Conservation (phyloP, 108 stramenopile species). For the Nannochloropsis oceanica region DNA sequence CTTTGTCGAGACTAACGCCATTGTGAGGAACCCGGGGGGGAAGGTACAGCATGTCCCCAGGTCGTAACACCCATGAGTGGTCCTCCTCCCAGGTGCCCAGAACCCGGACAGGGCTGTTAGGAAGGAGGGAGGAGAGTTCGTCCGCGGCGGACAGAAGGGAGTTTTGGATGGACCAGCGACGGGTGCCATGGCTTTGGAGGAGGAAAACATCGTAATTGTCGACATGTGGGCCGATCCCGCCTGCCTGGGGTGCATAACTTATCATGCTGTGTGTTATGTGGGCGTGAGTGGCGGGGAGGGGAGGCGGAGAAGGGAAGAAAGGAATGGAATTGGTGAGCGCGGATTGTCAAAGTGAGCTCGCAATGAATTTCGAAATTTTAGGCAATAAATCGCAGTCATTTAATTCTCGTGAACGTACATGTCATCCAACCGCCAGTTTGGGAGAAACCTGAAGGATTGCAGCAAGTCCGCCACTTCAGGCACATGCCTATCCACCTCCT, state of each 20-base stretch:
- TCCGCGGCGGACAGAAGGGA: constrained; percentile 1
- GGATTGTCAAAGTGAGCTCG: too few species aligned
- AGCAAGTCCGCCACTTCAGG: constrained; percentile 25
- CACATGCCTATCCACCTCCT: constrained; percentile 19
- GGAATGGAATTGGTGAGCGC: too few species aligned
- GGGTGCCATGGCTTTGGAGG: constrained; percentile 57
- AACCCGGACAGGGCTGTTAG: constrained; percentile 55
- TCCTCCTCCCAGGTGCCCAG: constrained; percentile 33
- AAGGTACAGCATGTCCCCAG: constrained; percentile 76
- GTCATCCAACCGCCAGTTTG: constrained; percentile 31
- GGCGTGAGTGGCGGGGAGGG: constrained; percentile 42
- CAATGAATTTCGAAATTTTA: too few species aligned
- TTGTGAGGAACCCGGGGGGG: constrained; percentile 75
- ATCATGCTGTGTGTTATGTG: constrained; percentile 55
- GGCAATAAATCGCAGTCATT: too few species aligned
- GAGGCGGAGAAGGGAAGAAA: too few species aligned
- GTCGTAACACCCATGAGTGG: constrained; percentile 40
- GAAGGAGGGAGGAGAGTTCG: constrained; percentile 27
- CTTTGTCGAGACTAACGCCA: constrained; percentile 48
- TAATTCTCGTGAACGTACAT: neutral
- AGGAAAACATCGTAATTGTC: constrained; percentile 92
- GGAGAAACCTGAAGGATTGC: constrained; percentile 10
- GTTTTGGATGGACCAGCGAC: constrained; percentile 53
- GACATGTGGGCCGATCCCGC: constrained; percentile 81
- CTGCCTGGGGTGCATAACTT: constrained; percentile 61